A percentile compares a stretch with the other conserved stretches of the same genome.
phyloP scores from a whole-genome alignment of 306 rosid genomes.

The Cercis canadensis region DNA sequence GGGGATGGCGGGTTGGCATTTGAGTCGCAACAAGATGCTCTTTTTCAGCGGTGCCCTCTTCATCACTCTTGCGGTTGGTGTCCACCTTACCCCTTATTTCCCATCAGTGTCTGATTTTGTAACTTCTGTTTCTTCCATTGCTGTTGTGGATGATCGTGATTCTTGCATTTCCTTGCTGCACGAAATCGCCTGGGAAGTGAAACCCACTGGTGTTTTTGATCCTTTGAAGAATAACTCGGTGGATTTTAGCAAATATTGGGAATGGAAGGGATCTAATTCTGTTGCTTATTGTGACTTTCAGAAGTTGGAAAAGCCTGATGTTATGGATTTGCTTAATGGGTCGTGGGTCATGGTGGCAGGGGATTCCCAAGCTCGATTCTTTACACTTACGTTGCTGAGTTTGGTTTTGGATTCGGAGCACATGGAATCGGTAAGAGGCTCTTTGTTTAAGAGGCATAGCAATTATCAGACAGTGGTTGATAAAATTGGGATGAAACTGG shows the following conservation, averaged over 20 bases:
- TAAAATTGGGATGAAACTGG: constrained; percentile 77
- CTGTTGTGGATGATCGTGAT: constrained; percentile 68
- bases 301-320: constrained; percentile 55
- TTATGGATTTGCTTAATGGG: constrained; percentile 84
- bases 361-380: constrained; percentile 81
- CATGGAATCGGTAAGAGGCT: constrained; percentile 47
- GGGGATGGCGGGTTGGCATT: constrained; percentile 98
- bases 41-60: constrained; percentile 94
- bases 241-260: constrained; percentile 64
- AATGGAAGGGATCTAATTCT: constrained; percentile 58
- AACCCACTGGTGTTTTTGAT: constrained; percentile 42
- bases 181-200: constrained; percentile 71
- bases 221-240: constrained; percentile 54
- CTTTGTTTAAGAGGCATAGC: constrained; percentile 77
- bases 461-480: constrained; percentile 65
- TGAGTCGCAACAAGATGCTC: constrained; percentile 92
- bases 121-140: constrained; percentile 68
- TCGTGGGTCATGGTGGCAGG: constrained; percentile 92
- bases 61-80: constrained; percentile 91
- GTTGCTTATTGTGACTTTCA: constrained; percentile 67
- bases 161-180: constrained; percentile 77
- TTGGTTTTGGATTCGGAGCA: constrained; percentile 63
- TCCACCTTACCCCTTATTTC: constrained; percentile 88
- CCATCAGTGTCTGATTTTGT: constrained; percentile 77
- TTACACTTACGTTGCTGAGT: constrained; percentile 59